Evolutionary conservation across 495 filamentous ascomycete genomes (phyloP), one percentile per base, ranked within the genome.

Genomic region (Hypoxylon cercidicola): DNA sequence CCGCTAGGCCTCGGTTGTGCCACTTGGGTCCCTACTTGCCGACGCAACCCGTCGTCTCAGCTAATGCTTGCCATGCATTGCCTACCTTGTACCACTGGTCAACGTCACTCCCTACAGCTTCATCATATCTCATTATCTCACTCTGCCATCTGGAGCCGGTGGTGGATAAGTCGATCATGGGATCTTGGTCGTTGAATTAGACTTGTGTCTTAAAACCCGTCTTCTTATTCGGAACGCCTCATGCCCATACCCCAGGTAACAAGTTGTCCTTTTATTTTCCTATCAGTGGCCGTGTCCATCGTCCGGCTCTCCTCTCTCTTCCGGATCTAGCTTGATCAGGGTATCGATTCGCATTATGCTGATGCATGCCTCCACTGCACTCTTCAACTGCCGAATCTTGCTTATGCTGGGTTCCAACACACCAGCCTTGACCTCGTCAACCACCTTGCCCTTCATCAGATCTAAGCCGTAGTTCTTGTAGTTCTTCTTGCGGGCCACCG

Each of bases 281-380:
- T 60, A 66, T 73, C 68, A 87, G 79, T 92, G 88, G 44, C 86
- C 88, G 77, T 92, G 88, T 18, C 87, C 88, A 75, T 92, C 90
- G 71, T 96, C 92, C 77, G 89, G 88, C n/a, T 79, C 85, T 12
- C 82, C 84, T 71, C 86, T 83, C 81, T 88, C 83, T 82, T 97
- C 93, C 53, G 92, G 93, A 85, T 99, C 95, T 78, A 99, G 79
- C 82, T 96, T 97, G 77, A 99, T 98, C 80, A 99, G 85, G 62
- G 95, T 99, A 82, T 99, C 95, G 73, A 99, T 99, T 71, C 95
- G 88, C 96, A 99, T 97, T 75, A 99, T 97, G 72, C 93, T 89
- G 79, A 99, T 97, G 78, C 96, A 98, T 59, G 95, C 95, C 82
- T 99, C 95, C 52, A 98, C 95, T 49, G 96, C 96, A 82, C 90